A percentile compares a stretch with the other conserved stretches of the same genome.
These are phyloP conservation scores for Fusarium dimerum DNA, from an alignment of 2,329 filamentous ascomycete species.

Conservation along the genomic window DNA sequence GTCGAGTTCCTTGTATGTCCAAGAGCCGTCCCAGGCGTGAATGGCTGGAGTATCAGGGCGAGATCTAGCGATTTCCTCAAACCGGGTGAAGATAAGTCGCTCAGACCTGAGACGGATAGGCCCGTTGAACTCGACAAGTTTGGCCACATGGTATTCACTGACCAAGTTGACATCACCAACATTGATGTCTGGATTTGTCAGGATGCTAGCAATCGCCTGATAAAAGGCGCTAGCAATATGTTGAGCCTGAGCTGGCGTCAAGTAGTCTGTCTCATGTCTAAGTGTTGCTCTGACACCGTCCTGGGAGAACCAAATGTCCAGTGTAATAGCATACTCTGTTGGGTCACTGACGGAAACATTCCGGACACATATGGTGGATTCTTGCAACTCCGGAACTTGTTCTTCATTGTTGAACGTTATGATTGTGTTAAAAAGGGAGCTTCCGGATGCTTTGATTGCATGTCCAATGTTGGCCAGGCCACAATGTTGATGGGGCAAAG, in stretches of 20 bases:
- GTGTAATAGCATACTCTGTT: background rate
- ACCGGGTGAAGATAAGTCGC: background rate
- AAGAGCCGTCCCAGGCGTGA: conserved; percentile 2
- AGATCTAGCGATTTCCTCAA: background rate
- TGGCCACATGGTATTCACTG: background rate
- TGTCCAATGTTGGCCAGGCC: conserved; percentile 6
- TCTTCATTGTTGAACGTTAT: background rate
- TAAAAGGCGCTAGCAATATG: no score
- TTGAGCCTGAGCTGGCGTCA: no score
- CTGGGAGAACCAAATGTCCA: no score
- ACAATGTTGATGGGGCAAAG: conserved; percentile 8
- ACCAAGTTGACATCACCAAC: no score
- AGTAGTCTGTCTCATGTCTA: no score
- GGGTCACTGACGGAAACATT: background rate
- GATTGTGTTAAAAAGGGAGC: background rate
- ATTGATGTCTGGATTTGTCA: no score
- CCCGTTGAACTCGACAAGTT: background rate
- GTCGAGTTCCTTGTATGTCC: conserved; percentile 6
- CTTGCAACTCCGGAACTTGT: background rate
- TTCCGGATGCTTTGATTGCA: background rate
- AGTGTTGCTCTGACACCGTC: no score
- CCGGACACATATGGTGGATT: background rate
- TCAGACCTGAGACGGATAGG: background rate
- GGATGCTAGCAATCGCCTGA: no score
- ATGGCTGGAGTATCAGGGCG: background rate